phyloP scores from a whole-genome alignment of 2,329 filamentous ascomycete genomes.

The Botrytis sinoallii region DNA sequence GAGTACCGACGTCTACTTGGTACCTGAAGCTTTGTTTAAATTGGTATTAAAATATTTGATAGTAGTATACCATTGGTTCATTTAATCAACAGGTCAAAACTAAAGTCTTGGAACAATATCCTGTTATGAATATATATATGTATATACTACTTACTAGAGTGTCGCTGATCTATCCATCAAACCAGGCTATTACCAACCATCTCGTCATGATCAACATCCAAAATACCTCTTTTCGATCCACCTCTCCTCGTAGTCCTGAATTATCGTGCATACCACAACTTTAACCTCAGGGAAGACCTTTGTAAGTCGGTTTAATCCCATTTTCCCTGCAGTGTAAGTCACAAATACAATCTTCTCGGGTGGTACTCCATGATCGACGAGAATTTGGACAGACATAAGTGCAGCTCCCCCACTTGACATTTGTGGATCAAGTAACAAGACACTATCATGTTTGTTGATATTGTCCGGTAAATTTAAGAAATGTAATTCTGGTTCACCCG shows the following conservation, averaged over 20 bases:
- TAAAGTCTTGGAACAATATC: not conserved
- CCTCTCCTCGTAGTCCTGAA: conserved; percentile 76
- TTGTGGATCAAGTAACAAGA: conserved; percentile 86
- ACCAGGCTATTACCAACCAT: not conserved
- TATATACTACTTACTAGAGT: not conserved
- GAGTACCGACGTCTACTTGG: not conserved
- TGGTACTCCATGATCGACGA: conserved; percentile 87
- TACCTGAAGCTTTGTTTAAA: not conserved
- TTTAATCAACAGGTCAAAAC: not conserved
- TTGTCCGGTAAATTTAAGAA: conserved; percentile 77
- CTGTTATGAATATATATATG: not conserved
- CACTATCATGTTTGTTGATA: conserved; percentile 71
- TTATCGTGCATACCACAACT: conserved; percentile 79
- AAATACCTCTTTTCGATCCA: conserved; percentile 92
- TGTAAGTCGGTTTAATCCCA: conserved; percentile 79
- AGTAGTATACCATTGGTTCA: not conserved
- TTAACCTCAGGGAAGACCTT: conserved; percentile 86
- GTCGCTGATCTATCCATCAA: not conserved
- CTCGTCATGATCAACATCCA: conserved; percentile 59
- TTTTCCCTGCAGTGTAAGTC: conserved; percentile 83
- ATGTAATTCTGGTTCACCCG: conserved; percentile 88
- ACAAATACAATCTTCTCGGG: conserved; percentile 87
- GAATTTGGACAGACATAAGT: conserved; percentile 93
- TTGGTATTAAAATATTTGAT: not conserved
- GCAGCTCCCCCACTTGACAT: conserved; percentile 86